Evolutionary conservation across 805 yeast species (phyloP).

Genomic region (Spathaspora boniae): DNA sequence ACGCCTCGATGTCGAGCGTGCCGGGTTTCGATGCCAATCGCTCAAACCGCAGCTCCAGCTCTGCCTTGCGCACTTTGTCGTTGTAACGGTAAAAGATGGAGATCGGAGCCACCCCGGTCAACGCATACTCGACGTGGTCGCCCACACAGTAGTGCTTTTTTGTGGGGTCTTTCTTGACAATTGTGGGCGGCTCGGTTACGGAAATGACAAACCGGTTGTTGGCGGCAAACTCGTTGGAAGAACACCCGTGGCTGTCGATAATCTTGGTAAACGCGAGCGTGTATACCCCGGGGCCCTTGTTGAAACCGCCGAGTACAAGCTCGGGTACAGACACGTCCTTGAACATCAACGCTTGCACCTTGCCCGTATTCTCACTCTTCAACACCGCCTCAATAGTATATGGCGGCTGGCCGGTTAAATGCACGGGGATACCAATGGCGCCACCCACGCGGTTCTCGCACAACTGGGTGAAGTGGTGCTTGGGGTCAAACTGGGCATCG

Average conservation of each 20-base stretch:
- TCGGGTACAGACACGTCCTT: constrained; percentile 7
- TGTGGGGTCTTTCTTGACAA: constrained; percentile 30
- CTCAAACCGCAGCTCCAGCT: constrained; percentile 44
- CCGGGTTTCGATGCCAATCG: constrained; percentile 85
- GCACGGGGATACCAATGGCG: constrained; percentile 43
- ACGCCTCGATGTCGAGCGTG: constrained; percentile 56
- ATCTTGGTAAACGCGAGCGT: constrained; percentile 54
- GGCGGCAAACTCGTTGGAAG: constrained; percentile 36
- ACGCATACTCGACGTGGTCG: constrained; percentile 72
- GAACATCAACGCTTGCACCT: constrained; percentile 19
- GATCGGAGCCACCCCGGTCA: constrained; percentile 81
- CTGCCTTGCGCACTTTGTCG: constrained; percentile 54
- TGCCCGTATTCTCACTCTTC: constrained; percentile 58
- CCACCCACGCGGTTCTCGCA: constrained; percentile 35
- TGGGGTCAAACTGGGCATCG: constrained; percentile 44
- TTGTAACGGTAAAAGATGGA: constrained; percentile 72
- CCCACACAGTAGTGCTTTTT: constrained; percentile 78
- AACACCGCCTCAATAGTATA: constrained; percentile 55
- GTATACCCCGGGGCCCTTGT: constrained; percentile 66
- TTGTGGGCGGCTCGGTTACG: constrained; percentile 75
- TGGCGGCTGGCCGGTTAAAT: constrained; percentile 60
- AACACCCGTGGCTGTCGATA: constrained; percentile 70
- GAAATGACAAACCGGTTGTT: constrained; percentile 48
- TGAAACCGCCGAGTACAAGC: constrained; percentile 38
- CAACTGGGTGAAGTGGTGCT: constrained; percentile 46